phyloP scores from a whole-genome alignment of 495 filamentous ascomycete genomes.

The Letharia lupina region DNA sequence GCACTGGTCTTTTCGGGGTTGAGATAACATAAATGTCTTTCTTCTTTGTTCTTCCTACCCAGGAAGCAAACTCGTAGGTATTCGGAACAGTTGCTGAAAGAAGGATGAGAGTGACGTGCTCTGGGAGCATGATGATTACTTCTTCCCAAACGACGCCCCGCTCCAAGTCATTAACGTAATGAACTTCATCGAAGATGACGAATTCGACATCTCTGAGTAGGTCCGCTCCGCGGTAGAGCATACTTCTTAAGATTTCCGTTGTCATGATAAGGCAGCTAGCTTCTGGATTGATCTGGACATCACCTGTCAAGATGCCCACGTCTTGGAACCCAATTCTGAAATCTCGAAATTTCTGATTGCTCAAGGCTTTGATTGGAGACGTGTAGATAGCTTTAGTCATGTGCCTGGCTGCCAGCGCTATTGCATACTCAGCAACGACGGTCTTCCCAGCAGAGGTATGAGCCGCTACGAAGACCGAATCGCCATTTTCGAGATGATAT shows the following conservation, averaged over 20 bases:
- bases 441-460: slow-evolving; percentile 98
- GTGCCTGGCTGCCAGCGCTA: slow-evolving; percentile 87
- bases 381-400: slow-evolving; percentile 99
- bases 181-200: slow-evolving; percentile 98
- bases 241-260: slow-evolving; percentile 93
- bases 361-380: slow-evolving; percentile 95
- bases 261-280: slow-evolving; percentile 99
- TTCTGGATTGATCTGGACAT: slow-evolving; percentile 97
- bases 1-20: slow-evolving; percentile 88
- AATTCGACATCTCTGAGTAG: slow-evolving; percentile 96
- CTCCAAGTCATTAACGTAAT: slow-evolving; percentile 98
- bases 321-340: slow-evolving; percentile 85
- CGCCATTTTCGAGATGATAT: slow-evolving; percentile 91
- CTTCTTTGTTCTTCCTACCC: slow-evolving; percentile 96
- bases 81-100: slow-evolving; percentile 96
- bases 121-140: slow-evolving; percentile 98
- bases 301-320: slow-evolving; percentile 92
- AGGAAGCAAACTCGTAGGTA: slow-evolving; percentile 94
- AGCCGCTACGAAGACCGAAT: slow-evolving; percentile 97
- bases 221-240: slow-evolving; percentile 95
- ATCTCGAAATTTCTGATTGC: slow-evolving; percentile 97
- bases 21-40: slow-evolving; percentile 99
- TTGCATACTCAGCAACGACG: slow-evolving; percentile 95
- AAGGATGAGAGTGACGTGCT: slow-evolving; percentile 89
- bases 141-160: slow-evolving; percentile 98